Conservation (phyloP, 176 grass and related monocot species). For the Chloris gayana region DNA sequence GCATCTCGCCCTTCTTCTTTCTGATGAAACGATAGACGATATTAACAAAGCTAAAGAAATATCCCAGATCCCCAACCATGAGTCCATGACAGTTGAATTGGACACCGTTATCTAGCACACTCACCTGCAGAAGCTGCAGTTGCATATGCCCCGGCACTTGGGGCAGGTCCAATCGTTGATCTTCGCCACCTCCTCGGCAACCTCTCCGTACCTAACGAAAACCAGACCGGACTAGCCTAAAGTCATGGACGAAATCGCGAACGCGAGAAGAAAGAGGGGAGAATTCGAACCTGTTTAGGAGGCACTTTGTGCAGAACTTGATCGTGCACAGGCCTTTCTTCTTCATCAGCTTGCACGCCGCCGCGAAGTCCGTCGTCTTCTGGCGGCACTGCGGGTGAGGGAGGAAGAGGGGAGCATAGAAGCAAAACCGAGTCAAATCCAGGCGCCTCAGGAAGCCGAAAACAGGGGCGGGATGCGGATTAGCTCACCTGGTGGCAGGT, state of each 20-base stretch:
- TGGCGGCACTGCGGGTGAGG: constrained; percentile 67
- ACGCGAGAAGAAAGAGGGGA: neutral
- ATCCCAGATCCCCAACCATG: neutral
- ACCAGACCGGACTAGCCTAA: neutral
- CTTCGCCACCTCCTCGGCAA: constrained; percentile 53
- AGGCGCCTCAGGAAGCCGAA: neutral
- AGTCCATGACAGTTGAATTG: neutral
- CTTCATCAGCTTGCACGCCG: constrained; percentile 66
- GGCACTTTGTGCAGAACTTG: constrained; percentile 82
- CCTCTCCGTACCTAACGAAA: constrained; percentile 74
- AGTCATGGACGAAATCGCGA: neutral
- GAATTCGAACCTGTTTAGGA: constrained; percentile 66
- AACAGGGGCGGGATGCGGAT: neutral
- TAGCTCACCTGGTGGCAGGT: constrained; percentile 84
- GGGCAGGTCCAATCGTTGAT: constrained; percentile 73
- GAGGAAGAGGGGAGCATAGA: neutral
- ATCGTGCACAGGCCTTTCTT: constrained; percentile 66
- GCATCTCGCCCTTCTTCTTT: constrained; percentile 82
- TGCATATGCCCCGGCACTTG: constrained; percentile 91
- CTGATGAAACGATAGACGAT: constrained; percentile 40
- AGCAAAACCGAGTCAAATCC: constrained; percentile 4
- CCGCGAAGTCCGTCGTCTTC: constrained; percentile 79
- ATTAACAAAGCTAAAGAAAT: neutral
- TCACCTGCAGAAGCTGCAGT: constrained; percentile 97
- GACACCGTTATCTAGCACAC: neutral